Evolutionary conservation across 305 asterid species (phyloP).

Genomic region (Solanum aculeatissimum): DNA sequence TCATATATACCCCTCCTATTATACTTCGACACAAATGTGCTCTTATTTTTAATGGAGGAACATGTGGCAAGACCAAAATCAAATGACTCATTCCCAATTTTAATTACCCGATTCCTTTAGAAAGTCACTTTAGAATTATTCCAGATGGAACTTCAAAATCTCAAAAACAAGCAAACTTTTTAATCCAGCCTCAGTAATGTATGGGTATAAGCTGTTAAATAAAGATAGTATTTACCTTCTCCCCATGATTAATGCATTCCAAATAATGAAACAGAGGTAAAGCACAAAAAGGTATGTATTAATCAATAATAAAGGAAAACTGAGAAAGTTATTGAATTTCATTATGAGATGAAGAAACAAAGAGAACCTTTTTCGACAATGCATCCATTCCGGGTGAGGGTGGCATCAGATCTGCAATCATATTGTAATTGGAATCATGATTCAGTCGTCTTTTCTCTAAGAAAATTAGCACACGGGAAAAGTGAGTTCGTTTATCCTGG

Average conservation of each 20-base stretch:
- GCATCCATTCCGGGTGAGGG: conserved; percentile 38
- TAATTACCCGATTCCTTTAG: no score
- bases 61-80: no score
- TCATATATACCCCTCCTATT: no score
- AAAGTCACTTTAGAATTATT: not conserved
- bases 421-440: conserved; percentile 3
- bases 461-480: not conserved
- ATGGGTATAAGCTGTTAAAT: not conserved
- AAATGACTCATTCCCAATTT: no score
- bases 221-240: not conserved
- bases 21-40: no score
- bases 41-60: no score
- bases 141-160: not conserved
- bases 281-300: not conserved
- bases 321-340: not conserved
- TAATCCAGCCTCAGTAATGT: not conserved
- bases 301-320: not conserved
- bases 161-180: not conserved
- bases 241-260: not conserved
- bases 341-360: not conserved
- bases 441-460: not conserved
- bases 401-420: conserved; percentile 35
- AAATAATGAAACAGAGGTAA: not conserved
- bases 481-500: not conserved
- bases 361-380: conserved; percentile 36